A percentile compares a stretch with the other conserved stretches of the same genome.
Conservation (phyloP, 2,329 filamentous ascomycete species). For the Alternaria incomplexa region DNA sequence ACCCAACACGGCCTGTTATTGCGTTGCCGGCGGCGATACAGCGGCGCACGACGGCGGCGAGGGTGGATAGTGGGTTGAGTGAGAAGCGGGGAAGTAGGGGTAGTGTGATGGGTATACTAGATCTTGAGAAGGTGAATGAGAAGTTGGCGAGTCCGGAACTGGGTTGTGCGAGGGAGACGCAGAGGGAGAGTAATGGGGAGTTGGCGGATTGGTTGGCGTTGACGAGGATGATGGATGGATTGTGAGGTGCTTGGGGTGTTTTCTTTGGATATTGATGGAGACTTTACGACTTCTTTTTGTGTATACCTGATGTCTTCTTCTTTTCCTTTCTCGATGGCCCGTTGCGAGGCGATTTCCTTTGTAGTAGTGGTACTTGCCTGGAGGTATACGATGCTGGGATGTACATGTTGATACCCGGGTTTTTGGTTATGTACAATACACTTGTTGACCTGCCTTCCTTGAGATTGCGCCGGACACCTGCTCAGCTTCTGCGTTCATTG, state of each 20-base stretch:
- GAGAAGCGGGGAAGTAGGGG: constrained; percentile 4
- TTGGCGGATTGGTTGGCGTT: constrained; percentile 23
- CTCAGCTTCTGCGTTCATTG: no score
- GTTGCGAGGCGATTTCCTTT: neutral
- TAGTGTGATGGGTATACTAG: constrained; percentile 10
- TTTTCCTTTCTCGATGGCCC: neutral
- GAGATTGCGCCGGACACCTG: no score
- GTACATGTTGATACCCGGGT: neutral
- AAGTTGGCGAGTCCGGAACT: neutral
- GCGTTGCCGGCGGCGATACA: neutral
- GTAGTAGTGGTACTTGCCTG: neutral
- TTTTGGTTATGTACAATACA: neutral
- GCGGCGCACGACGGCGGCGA: neutral
- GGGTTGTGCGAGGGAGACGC: neutral
- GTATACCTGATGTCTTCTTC: neutral
- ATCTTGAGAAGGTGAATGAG: constrained; percentile 9
- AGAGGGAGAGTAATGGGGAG: constrained; percentile 11
- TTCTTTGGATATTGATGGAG: no score
- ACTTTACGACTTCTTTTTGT: neutral
- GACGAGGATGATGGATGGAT: constrained; percentile 18
- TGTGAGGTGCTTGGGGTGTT: constrained; percentile 2
- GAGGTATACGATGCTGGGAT: neutral
- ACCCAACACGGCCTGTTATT: neutral
- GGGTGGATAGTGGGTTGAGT: constrained; percentile 6
- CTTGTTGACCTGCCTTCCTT: neutral